These are phyloP conservation scores for Samsoniella hepiali DNA, from an alignment of 2,329 filamentous ascomycete species.

Conservation along the genomic window DNA sequence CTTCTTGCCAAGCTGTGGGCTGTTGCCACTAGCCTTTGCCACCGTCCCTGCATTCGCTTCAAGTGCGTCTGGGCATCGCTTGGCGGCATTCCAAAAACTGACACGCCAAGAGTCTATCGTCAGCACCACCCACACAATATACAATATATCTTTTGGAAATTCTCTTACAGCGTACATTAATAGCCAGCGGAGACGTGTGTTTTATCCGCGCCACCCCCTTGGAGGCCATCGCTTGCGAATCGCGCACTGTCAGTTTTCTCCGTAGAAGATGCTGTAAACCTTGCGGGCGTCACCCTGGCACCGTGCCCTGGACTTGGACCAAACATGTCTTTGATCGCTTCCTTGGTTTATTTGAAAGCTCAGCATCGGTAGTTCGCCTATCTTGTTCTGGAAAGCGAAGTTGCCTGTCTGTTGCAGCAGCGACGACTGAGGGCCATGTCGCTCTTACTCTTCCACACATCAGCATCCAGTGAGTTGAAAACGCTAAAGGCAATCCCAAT, in stretches of 20 bases:
- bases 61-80: constrained; percentile 10
- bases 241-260: not conserved
- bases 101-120: constrained; percentile 6
- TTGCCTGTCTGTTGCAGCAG: not conserved
- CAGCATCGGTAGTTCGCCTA: too few species aligned
- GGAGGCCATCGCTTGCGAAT: too few species aligned
- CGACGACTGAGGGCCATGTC: not conserved
- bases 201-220: not conserved
- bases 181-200: not conserved
- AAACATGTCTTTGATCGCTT: not conserved
- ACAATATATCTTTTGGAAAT: not conserved
- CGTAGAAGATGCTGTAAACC: not conserved
- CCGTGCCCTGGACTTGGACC: constrained; percentile 1
- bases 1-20: not conserved
- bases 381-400: not conserved
- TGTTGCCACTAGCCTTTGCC: not conserved
- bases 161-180: not conserved
- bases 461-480: not conserved
- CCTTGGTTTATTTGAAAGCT: not conserved
- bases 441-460: not conserved
- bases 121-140: not conserved
- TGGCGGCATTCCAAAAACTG: constrained; percentile 11
- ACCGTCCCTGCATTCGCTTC: too few species aligned
- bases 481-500: not conserved
- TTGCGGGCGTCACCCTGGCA: constrained; percentile 5